Evolutionary conservation across 306 rosid species (phyloP).

Genomic region (Prinsepia uniflora): DNA sequence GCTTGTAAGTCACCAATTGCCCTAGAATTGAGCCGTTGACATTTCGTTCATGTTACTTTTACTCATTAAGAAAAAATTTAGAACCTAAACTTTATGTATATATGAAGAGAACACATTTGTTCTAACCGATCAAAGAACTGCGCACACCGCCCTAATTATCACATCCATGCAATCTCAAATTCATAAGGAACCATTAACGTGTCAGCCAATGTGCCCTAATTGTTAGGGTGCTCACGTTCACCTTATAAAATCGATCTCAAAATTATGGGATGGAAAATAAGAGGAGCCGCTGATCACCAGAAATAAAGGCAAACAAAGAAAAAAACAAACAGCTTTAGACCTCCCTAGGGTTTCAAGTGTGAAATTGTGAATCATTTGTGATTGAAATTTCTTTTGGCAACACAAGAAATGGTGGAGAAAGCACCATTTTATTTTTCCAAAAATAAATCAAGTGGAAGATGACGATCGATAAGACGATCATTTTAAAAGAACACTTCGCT

Average conservation of each 20-base stretch:
- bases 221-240: conserved; percentile 24
- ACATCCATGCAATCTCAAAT: background rate
- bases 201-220: conserved; percentile 31
- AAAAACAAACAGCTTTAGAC: background rate
- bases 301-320: background rate
- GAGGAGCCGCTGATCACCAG: background rate
- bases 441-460: background rate
- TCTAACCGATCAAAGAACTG: no score
- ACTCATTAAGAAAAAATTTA: no score
- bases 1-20: background rate
- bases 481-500: background rate
- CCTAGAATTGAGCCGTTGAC: background rate
- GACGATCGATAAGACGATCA: background rate
- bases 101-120: no score
- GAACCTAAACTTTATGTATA: background rate
- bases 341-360: background rate
- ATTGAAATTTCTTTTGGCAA: background rate
- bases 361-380: background rate
- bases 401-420: background rate
- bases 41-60: background rate
- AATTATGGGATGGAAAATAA: background rate
- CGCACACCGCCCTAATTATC: background rate
- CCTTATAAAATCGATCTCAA: conserved; percentile 11
- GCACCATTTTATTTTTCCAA: background rate
- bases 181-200: conserved; percentile 26